Conservation (phyloP, 352 stramenopile genomes). For the Pythium brachiatum region DNA sequence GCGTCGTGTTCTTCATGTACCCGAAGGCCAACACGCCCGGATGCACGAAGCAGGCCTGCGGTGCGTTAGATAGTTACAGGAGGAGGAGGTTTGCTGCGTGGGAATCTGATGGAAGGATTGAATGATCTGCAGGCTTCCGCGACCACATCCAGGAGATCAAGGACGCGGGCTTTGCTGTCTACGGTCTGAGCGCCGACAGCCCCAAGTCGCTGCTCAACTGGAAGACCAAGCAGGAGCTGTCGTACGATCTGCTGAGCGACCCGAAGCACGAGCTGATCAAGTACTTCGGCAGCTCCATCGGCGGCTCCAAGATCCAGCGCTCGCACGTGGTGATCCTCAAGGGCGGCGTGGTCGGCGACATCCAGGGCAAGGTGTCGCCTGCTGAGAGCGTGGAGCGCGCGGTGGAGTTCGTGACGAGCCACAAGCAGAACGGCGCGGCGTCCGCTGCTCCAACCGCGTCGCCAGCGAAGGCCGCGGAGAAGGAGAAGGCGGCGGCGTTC, state of each 20-base stretch:
- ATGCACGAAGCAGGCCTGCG: slow-evolving; percentile 87
- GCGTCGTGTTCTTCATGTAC: slow-evolving; percentile 90
- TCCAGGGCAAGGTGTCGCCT: slow-evolving; percentile 76
- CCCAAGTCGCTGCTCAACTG: slow-evolving; percentile 72
- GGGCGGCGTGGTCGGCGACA: slow-evolving; percentile 73
- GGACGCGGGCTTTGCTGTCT: slow-evolving; percentile 76
- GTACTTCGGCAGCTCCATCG: slow-evolving; percentile 84
- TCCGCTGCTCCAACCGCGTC: background rate
- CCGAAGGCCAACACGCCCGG: slow-evolving; percentile 81
- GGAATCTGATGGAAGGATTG: background rate
- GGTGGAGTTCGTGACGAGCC: slow-evolving; percentile 67
- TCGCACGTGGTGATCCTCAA: slow-evolving; percentile 85
- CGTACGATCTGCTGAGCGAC: slow-evolving; percentile 83
- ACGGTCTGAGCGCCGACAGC: slow-evolving; percentile 73
- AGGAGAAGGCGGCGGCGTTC: slow-evolving; percentile 22
- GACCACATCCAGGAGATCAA: slow-evolving; percentile 83
- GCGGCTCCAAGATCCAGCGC: slow-evolving; percentile 74
- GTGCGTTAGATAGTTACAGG: slow-evolving; percentile 29
- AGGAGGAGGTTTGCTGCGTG: too few relatives aligned
- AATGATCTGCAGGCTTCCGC: slow-evolving; percentile 57
- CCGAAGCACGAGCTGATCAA: slow-evolving; percentile 79
- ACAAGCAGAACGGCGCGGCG: slow-evolving; percentile 26
- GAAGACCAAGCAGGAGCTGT: slow-evolving; percentile 76
- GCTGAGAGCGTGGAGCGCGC: slow-evolving; percentile 70
- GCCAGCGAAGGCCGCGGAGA: slow-evolving; percentile 10